Conservation (phyloP, 306 rosid genomes). For the Prunus armeniaca region DNA sequence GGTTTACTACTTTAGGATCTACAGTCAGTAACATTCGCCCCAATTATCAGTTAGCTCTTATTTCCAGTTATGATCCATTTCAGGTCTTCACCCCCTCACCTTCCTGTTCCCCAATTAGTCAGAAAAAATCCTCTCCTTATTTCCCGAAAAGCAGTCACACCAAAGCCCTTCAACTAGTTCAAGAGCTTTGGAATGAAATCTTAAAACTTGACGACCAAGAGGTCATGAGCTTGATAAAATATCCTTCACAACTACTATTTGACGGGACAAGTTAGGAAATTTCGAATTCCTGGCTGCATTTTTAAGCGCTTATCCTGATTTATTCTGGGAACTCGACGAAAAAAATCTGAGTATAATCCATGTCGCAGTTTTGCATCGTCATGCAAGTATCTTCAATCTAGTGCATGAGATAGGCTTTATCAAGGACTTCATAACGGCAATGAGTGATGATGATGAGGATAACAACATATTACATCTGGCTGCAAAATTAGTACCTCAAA, state of each 20-base stretch:
- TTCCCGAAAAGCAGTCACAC: too few species aligned
- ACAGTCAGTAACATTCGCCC: too few species aligned
- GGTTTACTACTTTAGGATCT: too few species aligned
- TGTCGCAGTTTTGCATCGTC: slow-evolving; percentile 21
- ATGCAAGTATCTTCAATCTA: slow-evolving; percentile 16
- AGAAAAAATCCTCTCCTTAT: too few species aligned
- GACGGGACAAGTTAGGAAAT: slow-evolving; percentile 29
- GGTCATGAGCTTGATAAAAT: not conserved
- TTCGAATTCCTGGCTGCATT: slow-evolving; percentile 24
- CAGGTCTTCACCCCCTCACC: too few species aligned
- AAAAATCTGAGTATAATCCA: slow-evolving; percentile 21
- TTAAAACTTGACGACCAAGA: not conserved
- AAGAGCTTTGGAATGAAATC: slow-evolving; percentile 10
- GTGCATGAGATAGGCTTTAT: too few species aligned
- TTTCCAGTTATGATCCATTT: too few species aligned
- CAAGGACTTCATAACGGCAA: slow-evolving; percentile 10
- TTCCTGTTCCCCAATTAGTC: too few species aligned
- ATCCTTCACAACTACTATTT: not conserved
- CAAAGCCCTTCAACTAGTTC: slow-evolving; percentile 18
- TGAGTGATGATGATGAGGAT: not conserved
- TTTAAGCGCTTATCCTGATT: slow-evolving; percentile 16
- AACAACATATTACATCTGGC: slow-evolving; percentile 13
- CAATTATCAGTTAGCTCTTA: too few species aligned
- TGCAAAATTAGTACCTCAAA: slow-evolving; percentile 19
- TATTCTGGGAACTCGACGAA: slow-evolving; percentile 13